Conservation (phyloP, 768 basidiomycete genomes). For the Hemileccinum rubropunctum region DNA sequence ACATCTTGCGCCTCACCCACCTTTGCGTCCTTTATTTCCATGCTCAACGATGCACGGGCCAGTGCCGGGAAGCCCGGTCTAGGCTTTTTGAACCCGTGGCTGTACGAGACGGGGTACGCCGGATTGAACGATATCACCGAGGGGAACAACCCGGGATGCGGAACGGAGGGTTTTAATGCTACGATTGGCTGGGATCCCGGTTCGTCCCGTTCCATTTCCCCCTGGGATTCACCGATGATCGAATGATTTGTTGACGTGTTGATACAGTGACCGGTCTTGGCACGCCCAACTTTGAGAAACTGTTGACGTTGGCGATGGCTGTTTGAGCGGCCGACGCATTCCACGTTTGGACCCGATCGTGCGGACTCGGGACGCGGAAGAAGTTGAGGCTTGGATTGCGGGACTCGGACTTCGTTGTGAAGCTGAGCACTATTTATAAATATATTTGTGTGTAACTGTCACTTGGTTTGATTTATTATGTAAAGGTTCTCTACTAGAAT, state of each 20-base stretch:
- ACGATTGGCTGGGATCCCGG: slow-evolving; percentile 62
- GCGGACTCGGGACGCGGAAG: too few species aligned
- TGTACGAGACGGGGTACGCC: slow-evolving; percentile 40
- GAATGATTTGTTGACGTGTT: not conserved
- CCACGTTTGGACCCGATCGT: too few species aligned
- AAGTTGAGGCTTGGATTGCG: too few species aligned
- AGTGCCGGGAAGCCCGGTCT: slow-evolving; percentile 40
- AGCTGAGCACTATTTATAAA: too few species aligned
- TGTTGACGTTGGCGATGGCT: slow-evolving; percentile 38
- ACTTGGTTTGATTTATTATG: too few species aligned
- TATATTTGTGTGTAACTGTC: too few species aligned
- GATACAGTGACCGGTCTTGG: slow-evolving; percentile 51
- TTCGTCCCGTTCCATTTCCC: slow-evolving; percentile 24
- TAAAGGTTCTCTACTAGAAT: too few species aligned
- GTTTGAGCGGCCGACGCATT: too few species aligned
- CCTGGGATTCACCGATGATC: slow-evolving; percentile 1
- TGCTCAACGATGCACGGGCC: slow-evolving; percentile 64
- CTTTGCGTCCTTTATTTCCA: slow-evolving; percentile 60
- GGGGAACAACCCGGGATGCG: slow-evolving; percentile 59
- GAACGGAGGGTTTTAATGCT: slow-evolving; percentile 62
- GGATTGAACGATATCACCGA: slow-evolving; percentile 56
- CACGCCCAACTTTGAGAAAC: slow-evolving; percentile 49
- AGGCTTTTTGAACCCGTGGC: slow-evolving; percentile 67
- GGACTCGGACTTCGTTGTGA: too few species aligned
- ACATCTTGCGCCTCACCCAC: slow-evolving; percentile 67